Evolutionary conservation across 495 filamentous ascomycete genomes (phyloP).

Genomic region (Cercophora newfieldiana): DNA sequence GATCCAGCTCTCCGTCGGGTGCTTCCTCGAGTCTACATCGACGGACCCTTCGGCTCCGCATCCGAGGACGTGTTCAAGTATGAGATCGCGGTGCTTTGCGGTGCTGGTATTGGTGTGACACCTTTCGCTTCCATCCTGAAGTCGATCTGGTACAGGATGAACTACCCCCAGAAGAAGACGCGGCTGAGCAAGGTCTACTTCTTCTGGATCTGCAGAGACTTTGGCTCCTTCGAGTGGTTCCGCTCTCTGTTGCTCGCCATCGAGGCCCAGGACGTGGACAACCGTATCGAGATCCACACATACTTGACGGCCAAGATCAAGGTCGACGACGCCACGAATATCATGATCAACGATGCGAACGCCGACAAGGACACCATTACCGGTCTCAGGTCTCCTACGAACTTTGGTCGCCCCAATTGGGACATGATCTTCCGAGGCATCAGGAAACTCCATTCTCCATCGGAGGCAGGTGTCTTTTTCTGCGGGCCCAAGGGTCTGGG

Average conservation of each 20-base stretch:
- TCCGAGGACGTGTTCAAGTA: slow-evolving; percentile 80
- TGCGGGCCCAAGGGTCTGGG: slow-evolving; percentile 74
- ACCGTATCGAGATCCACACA: slow-evolving; percentile 75
- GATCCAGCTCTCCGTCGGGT: slow-evolving; percentile 69
- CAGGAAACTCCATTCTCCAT: slow-evolving; percentile 66
- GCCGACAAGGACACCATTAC: slow-evolving; percentile 77
- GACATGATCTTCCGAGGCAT: slow-evolving; percentile 77
- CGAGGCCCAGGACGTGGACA: slow-evolving; percentile 78
- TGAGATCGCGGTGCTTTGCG: slow-evolving; percentile 67
- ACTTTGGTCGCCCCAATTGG: slow-evolving; percentile 79
- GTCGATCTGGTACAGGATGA: slow-evolving; percentile 86
- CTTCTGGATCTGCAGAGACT: slow-evolving; percentile 82
- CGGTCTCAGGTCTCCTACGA: slow-evolving; percentile 70
- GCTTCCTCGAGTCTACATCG: slow-evolving; percentile 72
- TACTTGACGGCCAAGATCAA: slow-evolving; percentile 78
- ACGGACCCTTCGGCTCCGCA: slow-evolving; percentile 76
- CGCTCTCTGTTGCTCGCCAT: slow-evolving; percentile 74
- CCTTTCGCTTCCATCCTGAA: slow-evolving; percentile 78
- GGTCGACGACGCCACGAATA: slow-evolving; percentile 74
- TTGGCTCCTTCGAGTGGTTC: slow-evolving; percentile 82
- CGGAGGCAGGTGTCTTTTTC: slow-evolving; percentile 80
- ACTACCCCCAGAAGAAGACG: slow-evolving; percentile 73
- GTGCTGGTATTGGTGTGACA: slow-evolving; percentile 73
- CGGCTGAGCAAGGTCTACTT: slow-evolving; percentile 78
- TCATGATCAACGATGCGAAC: slow-evolving; percentile 82